Evolutionary conservation across 2,329 filamentous ascomycete species (phyloP).

Genomic region (Aspergillus sp.): DNA sequence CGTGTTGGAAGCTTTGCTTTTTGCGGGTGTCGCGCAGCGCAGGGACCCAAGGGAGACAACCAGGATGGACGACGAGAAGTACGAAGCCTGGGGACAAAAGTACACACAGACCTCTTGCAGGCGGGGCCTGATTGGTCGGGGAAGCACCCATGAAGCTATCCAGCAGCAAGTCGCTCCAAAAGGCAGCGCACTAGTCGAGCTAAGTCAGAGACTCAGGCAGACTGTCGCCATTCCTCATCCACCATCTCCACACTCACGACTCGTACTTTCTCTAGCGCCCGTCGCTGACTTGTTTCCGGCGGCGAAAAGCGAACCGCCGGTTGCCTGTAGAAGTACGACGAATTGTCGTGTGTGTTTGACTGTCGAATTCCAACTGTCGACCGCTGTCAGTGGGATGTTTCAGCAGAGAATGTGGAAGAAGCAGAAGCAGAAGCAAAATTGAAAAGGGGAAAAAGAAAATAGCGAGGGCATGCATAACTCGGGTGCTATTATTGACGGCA

Average conservation of each 20-base stretch:
- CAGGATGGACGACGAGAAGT: neutral
- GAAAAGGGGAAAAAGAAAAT: conserved; percentile 1
- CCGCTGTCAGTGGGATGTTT: neutral
- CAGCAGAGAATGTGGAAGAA: conserved; percentile 1
- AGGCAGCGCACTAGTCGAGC: conserved; percentile 23
- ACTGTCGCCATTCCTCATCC: no score
- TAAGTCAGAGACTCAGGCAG: neutral
- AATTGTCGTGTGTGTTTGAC: neutral
- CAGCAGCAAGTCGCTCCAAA: conserved; percentile 35
- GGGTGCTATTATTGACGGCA: conserved; percentile 5
- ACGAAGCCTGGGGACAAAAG: conserved; percentile 26
- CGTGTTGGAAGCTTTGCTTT: neutral
- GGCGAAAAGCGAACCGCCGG: conserved; percentile 18
- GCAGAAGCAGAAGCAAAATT: neutral
- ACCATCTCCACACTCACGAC: no score
- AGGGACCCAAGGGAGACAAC: no score
- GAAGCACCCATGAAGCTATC: conserved; percentile 32
- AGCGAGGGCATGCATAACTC: neutral
- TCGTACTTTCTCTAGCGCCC: conserved; percentile 19
- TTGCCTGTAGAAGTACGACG: conserved; percentile 14
- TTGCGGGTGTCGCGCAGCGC: neutral
- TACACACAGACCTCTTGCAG: conserved; percentile 23
- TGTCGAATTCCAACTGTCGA: neutral
- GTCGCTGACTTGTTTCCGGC: conserved; percentile 12
- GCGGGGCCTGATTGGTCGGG: conserved; percentile 30